Evolutionary conservation across 1,284 basidiomycete genomes (phyloP).

Genomic region (Mycena sp.): DNA sequence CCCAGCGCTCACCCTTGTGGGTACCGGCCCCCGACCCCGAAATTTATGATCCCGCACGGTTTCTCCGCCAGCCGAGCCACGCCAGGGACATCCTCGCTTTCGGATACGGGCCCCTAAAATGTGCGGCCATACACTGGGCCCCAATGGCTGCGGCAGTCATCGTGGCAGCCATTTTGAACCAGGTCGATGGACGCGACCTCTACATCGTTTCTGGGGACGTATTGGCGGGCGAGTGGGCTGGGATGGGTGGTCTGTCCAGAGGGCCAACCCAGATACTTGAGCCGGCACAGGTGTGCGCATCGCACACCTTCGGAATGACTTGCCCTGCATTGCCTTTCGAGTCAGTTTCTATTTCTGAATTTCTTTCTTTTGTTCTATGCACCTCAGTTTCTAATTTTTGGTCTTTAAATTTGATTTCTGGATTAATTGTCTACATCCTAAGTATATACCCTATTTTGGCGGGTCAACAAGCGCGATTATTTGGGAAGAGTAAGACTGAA

Average conservation of each 20-base stretch:
- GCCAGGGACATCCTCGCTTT: constrained; percentile 50
- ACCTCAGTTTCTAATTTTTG: no score
- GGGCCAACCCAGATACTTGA: constrained; percentile 8
- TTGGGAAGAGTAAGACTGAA: no score
- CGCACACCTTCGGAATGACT: no score
- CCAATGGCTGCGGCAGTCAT: constrained; percentile 58
- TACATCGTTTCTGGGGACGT: constrained; percentile 40
- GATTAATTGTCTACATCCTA: no score
- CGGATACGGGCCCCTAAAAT: constrained; percentile 52
- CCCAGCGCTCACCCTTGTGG: constrained; percentile 53
- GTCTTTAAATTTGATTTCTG: no score
- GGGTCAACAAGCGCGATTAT: no score
- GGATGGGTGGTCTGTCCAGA: constrained; percentile 45
- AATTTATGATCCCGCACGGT: constrained; percentile 53
- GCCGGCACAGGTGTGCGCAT: no score
- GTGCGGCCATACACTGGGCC: constrained; percentile 57
- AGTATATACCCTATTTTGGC: no score
- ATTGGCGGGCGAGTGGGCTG: constrained; percentile 54
- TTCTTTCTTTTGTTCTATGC: no score
- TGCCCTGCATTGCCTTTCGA: no score
- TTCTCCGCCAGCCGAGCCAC: constrained; percentile 27
- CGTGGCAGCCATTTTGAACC: constrained; percentile 50
- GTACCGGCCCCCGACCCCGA: constrained; percentile 41
- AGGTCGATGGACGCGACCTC: constrained; percentile 39
- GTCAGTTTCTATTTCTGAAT: no score